phyloP scores from a whole-genome alignment of 768 basidiomycete genomes.

The Leccinum ochraceum region DNA sequence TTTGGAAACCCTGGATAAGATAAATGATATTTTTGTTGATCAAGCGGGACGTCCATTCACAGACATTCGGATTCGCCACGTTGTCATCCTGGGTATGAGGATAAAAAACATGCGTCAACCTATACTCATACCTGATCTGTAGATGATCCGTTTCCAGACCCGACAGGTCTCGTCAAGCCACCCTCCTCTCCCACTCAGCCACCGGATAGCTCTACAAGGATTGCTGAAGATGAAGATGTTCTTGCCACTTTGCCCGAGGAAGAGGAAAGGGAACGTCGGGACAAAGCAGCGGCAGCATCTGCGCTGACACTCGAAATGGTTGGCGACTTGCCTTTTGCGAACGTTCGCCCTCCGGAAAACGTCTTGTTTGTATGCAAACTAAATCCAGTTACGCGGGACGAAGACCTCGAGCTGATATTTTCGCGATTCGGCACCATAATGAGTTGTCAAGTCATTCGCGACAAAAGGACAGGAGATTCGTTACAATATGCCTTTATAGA shows the following conservation, averaged over 20 bases:
- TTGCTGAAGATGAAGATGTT: conserved; percentile 94
- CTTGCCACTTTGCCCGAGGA: conserved; percentile 81
- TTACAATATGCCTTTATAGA: conserved; percentile 99
- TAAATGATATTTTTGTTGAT: conserved; percentile 91
- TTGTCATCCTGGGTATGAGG: conserved; percentile 82
- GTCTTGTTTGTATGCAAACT: conserved; percentile 99
- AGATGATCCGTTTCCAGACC: conserved; percentile 98
- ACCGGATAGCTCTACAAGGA: conserved; percentile 84
- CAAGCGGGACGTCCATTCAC: conserved; percentile 89
- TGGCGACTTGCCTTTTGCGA: conserved; percentile 96
- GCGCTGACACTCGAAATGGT: conserved; percentile 99
- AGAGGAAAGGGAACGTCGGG: conserved; percentile 79
- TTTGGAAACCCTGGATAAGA: conserved; percentile 84
- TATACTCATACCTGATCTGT: conserved; percentile 7
- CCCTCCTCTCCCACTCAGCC: conserved; percentile 78
- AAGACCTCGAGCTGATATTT: conserved; percentile 97
- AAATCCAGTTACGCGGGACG: conserved; percentile 92
- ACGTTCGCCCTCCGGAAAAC: conserved; percentile 97
- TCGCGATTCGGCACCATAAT: conserved; percentile 93
- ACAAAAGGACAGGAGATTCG: conserved; percentile 94
- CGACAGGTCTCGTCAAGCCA: conserved; percentile 68
- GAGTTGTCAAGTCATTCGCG: conserved; percentile 96
- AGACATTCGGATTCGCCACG: conserved; percentile 92
- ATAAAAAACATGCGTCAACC: neutral
- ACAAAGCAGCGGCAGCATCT: conserved; percentile 87